A percentile compares a stretch with the other conserved stretches of the same genome.
phyloP scores from a whole-genome alignment of 2,329 filamentous ascomycete genomes.

The Chaetomiaceae sp. region DNA sequence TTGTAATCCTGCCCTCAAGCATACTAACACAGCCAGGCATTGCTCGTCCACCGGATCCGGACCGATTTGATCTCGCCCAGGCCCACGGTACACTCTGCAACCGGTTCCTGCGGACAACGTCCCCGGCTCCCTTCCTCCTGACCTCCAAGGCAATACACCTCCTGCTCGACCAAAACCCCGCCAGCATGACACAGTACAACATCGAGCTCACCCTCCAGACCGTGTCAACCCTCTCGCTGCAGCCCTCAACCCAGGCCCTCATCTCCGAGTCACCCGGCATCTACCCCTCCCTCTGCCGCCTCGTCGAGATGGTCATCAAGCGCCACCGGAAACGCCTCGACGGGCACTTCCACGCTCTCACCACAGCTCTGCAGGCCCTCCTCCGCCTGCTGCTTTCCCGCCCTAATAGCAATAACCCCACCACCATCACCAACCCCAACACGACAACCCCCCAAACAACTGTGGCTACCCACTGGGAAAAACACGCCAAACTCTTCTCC shows the following conservation, averaged over 20 bases:
- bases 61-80: slow-evolving; percentile 36
- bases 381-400: slow-evolving; percentile 48
- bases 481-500: slow-evolving; percentile 48
- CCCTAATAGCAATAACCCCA: slow-evolving; percentile 23
- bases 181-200: slow-evolving; percentile 54
- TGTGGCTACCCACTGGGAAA: slow-evolving; percentile 31
- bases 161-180: slow-evolving; percentile 48
- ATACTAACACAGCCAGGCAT: slow-evolving; percentile 8
- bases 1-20: not conserved
- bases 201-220: slow-evolving; percentile 49
- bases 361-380: slow-evolving; percentile 52
- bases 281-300: slow-evolving; percentile 47
- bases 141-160: slow-evolving; percentile 40
- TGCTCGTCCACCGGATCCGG: slow-evolving; percentile 3
- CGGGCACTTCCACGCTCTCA: slow-evolving; percentile 57
- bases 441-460: not conserved
- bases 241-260: slow-evolving; percentile 23
- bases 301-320: slow-evolving; percentile 54
- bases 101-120: slow-evolving; percentile 30
- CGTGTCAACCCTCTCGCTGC: slow-evolving; percentile 36
- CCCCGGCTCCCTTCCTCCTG: slow-evolving; percentile 34
- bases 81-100: slow-evolving; percentile 40
- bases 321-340: slow-evolving; percentile 58
- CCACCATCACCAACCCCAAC: not conserved
- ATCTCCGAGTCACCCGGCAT: slow-evolving; percentile 33